A percentile compares a stretch with the other conserved stretches of the same genome.
phyloP scores from a whole-genome alignment of 352 stramenopile species.

The Phytophthora quininea region DNA sequence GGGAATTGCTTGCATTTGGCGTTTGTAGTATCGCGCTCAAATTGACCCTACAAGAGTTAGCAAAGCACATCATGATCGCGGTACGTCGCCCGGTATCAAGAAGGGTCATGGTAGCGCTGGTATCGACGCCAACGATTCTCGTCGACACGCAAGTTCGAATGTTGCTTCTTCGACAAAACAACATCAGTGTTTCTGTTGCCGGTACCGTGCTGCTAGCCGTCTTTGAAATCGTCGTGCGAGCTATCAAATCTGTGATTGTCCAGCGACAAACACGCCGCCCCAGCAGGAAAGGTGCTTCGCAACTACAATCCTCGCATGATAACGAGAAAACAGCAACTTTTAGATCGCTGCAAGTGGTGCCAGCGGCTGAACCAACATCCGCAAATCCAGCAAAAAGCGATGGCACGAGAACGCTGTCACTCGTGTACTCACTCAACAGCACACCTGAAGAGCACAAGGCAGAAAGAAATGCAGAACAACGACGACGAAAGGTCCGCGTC shows the following conservation, averaged over 20 bases:
- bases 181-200: conserved; percentile 21
- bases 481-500: conserved; percentile 7
- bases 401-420: background rate
- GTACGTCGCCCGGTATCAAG: conserved; percentile 12
- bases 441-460: conserved; percentile 6
- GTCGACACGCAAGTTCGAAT: conserved; percentile 48
- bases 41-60: conserved; percentile 20
- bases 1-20: conserved; percentile 14
- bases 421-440: conserved; percentile 4
- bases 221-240: conserved; percentile 34
- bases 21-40: conserved; percentile 24
- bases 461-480: conserved; percentile 8
- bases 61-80: conserved; percentile 19
- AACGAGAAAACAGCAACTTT: too few species aligned
- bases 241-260: conserved; percentile 26
- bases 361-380: background rate
- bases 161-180: conserved; percentile 33
- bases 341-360: conserved; percentile 1
- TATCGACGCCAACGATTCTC: conserved; percentile 41
- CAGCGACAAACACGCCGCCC: conserved; percentile 4
- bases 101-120: conserved; percentile 22
- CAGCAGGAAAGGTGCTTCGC: background rate
- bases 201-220: conserved; percentile 25
- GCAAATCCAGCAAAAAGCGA: conserved; percentile 9
- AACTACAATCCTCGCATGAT: background rate